Conservation (phyloP, 139 green algal genomes). For the Eudorina sp. region DNA sequence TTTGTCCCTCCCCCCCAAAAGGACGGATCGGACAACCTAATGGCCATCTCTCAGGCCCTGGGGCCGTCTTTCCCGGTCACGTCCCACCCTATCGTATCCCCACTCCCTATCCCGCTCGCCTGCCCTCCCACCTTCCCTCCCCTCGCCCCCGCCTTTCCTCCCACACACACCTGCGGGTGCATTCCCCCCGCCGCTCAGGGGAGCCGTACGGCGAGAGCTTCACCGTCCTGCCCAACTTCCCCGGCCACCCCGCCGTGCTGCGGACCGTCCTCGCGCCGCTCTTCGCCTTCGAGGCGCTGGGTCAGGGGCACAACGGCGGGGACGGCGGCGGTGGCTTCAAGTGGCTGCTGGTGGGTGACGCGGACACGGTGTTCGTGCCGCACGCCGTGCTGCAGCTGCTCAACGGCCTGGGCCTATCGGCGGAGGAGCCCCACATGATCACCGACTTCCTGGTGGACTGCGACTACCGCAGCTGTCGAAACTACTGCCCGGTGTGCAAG, state of each 20-base stretch:
- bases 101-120: too few species aligned
- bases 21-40: too few species aligned
- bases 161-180: too few species aligned
- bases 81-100: too few species aligned
- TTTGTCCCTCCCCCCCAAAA: too few species aligned
- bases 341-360: slow-evolving; percentile 13
- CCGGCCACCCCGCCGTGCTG: not conserved
- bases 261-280: not conserved
- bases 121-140: too few species aligned
- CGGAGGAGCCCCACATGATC: not conserved
- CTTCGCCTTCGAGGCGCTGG: not conserved
- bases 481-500: not conserved
- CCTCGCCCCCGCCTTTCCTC: too few species aligned
- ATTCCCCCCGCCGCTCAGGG: not conserved
- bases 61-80: too few species aligned
- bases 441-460: slow-evolving; percentile 2
- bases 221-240: not conserved
- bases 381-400: not conserved
- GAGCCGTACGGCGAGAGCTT: not conserved
- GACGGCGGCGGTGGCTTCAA: not conserved
- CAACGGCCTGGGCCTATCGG: not conserved
- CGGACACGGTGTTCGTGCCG: not conserved
- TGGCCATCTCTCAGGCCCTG: too few species aligned
- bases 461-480: not conserved
- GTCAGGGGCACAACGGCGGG: not conserved